Evolutionary conservation across 1,139 yeast species (phyloP).

Genomic region (Geotrichum australiense): DNA sequence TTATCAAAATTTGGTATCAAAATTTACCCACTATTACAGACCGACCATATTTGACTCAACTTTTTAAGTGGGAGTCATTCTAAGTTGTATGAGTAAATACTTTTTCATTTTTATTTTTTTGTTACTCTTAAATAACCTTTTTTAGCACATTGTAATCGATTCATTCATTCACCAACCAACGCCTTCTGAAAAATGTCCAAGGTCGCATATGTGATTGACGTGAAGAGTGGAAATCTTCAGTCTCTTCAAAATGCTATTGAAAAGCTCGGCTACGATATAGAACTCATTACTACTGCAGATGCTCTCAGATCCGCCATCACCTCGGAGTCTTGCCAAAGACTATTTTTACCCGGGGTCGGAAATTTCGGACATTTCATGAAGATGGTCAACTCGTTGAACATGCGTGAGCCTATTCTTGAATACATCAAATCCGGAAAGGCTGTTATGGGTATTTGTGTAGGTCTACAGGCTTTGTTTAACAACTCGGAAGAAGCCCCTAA

Average conservation of each 20-base stretch:
- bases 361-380: conserved; percentile 89
- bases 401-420: conserved; percentile 55
- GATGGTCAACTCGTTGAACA: conserved; percentile 53
- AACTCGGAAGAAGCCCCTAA: conserved; percentile 70
- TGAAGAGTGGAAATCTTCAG: conserved; percentile 90
- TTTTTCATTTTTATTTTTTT: too few relatives aligned
- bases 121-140: too few relatives aligned
- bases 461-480: conserved; percentile 73
- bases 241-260: conserved; percentile 84
- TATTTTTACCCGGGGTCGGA: conserved; percentile 85
- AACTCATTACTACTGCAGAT: conserved; percentile 29
- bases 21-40: too few relatives aligned
- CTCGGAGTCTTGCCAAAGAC: conserved; percentile 26
- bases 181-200: conserved; percentile 12
- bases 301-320: conserved; percentile 31
- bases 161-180: too few relatives aligned
- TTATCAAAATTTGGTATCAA: neutral
- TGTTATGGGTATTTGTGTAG: conserved; percentile 95
- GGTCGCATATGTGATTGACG: conserved; percentile 73
- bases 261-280: conserved; percentile 58
- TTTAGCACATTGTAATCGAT: too few relatives aligned
- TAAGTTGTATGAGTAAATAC: too few relatives aligned
- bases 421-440: conserved; percentile 72
- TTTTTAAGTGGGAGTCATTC: too few relatives aligned
- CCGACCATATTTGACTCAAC: too few relatives aligned